These are phyloP conservation scores for Parmelia sp. DNA, from an alignment of 495 filamentous ascomycete species.

Conservation along the genomic window DNA sequence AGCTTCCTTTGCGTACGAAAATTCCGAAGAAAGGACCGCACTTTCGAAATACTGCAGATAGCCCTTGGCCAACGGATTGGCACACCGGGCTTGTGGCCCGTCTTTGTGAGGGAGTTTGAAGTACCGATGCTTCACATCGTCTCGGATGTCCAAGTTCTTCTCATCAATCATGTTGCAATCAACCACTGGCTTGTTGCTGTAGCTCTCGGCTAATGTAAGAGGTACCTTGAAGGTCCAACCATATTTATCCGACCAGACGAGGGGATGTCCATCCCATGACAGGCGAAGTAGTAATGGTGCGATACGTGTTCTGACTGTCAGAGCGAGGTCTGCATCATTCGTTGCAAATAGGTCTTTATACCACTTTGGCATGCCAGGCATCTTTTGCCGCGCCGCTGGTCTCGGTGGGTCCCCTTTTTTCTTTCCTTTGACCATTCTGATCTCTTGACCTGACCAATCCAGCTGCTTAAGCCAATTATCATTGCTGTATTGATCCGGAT, in stretches of 20 bases:
- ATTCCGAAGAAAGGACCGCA: conserved; percentile 78
- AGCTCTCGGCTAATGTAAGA: conserved; percentile 53
- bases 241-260: conserved; percentile 87
- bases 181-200: conserved; percentile 61
- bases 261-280: conserved; percentile 80
- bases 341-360: conserved; percentile 84
- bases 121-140: conserved; percentile 62
- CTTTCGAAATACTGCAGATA: conserved; percentile 90
- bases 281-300: conserved; percentile 79
- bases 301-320: conserved; percentile 85
- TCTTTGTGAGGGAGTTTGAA: conserved; percentile 97
- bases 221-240: conserved; percentile 89
- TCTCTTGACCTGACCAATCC: conserved; percentile 89
- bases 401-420: conserved; percentile 73
- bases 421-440: conserved; percentile 86
- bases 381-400: conserved; percentile 79
- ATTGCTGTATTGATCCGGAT: conserved; percentile 57
- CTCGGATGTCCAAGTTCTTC: conserved; percentile 51
- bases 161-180: conserved; percentile 74
- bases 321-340: conserved; percentile 53
- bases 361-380: conserved; percentile 91
- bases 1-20: conserved; percentile 82
- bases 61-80: conserved; percentile 79
- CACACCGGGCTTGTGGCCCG: conserved; percentile 77
- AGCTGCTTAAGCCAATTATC: conserved; percentile 92